Evolutionary conservation across 495 filamentous ascomycete genomes (phyloP).

Genomic region (Aspergillus nanangensis): DNA sequence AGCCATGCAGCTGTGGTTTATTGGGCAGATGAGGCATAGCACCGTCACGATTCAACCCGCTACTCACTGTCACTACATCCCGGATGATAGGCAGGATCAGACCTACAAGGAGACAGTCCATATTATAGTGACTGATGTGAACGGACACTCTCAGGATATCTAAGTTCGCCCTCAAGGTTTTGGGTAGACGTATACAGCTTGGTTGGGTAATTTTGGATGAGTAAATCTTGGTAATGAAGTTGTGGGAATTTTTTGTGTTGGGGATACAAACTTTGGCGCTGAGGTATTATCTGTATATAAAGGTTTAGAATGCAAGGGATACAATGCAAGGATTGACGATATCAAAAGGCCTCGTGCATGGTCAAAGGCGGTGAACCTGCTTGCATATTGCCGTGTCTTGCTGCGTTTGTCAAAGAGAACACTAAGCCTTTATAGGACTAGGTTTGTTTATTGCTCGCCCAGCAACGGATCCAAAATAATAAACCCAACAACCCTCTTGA

Average conservation of each 20-base stretch:
- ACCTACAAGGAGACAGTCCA: constrained; percentile 28
- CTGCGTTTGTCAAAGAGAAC: constrained; percentile 5
- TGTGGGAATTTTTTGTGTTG: too few relatives aligned
- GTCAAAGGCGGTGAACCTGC: constrained; percentile 5
- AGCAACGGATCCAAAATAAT: constrained; percentile 32
- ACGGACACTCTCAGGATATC: constrained; percentile 1
- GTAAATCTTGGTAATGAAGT: too few relatives aligned
- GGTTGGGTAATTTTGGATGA: too few relatives aligned
- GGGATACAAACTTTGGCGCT: too few relatives aligned
- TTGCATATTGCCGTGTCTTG: constrained; percentile 3
- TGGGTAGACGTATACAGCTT: too few relatives aligned
- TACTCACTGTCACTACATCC: constrained; percentile 22
- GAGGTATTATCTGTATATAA: too few relatives aligned
- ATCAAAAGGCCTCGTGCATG: too few relatives aligned
- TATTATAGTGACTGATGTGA: constrained; percentile 32
- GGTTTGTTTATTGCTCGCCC: constrained; percentile 35
- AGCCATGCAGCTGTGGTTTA: constrained; percentile 62
- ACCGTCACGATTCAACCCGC: constrained; percentile 31
- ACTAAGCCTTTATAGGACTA: constrained; percentile 26
- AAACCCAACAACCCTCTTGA: constrained; percentile 2
- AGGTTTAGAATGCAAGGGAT: too few relatives aligned
- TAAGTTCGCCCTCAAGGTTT: not conserved
- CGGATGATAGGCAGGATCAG: constrained; percentile 17
- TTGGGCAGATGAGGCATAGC: constrained; percentile 48
- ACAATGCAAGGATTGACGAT: too few relatives aligned